Evolutionary conservation across 768 basidiomycete species (phyloP), one percentile per base, ranked within the genome.

Genomic region (Kondoa subrosea): DNA sequence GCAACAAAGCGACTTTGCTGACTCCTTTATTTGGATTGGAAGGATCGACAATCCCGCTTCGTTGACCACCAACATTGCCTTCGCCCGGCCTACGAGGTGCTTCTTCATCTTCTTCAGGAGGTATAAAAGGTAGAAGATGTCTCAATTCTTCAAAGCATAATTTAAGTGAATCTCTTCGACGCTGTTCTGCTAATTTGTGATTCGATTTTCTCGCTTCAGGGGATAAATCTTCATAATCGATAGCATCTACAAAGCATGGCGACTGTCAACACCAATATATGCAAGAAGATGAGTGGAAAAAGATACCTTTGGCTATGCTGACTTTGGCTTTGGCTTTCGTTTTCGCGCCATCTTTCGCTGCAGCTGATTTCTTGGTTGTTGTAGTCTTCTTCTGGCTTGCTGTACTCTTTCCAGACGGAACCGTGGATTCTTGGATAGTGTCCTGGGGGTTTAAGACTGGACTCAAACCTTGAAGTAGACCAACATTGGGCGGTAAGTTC

Each of bases 121-220:
- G 57, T 62, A 75, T 73, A 16, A 71, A 72, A 2, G 95, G 95
- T 0, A 99, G 82, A 17, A 97, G 80, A 21, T 80, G 76, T 17
- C 80, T 76, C 16, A 80, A 73, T 61, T 79, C 79, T 69, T 80
- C 80, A 69, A 80, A 97, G 2, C 91, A 90, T 17, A 87, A 85
- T 79, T 97, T 99, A 69, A 97, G 84, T 57, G 89, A 91, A 77
- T 99, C 93, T 8, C 95, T 85, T 58, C 95, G 87, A 76, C 92
- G 91, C 77, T 99, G 95, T 77, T 99, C 95, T 3, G 95, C 95
- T 15, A 86, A 88, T 78, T 96, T 97, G 78, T 99, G 79, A 1
- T 78, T 78, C 17, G 78, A 76, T 65, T 75, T 75, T 14, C 77
- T 75, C n/a, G 65, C 74, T 66, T 78, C 78, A 15, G 62, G 32